Base-by-base conservation (phyloP, 306 rosid species). In the Abrus pulchellus region DNA sequence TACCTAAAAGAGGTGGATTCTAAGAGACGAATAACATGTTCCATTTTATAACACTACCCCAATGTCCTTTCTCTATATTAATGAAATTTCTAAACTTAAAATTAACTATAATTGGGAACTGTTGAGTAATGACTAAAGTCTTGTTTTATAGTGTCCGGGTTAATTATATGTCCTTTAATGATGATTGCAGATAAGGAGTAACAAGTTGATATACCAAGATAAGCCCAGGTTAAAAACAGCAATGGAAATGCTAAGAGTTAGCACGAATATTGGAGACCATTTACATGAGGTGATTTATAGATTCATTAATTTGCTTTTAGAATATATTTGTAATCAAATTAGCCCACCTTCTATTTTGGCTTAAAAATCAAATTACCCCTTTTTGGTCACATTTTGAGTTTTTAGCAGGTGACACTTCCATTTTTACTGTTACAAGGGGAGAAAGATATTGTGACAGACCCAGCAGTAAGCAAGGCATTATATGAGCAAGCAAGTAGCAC, bases 361-460 rank as follows among this genome's bases (percentile, higher is more conserved):
- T 20, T 20, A 20, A 20, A 20, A 20, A 20, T 20, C 20, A 20
- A 20, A 20, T 20, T 20, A 20, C 20, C 20, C 20, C 6, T 27
- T 33, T 1, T 0, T 9, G 9, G 27, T 32, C 33, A 41, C 3
- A 43, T 5, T 9, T 20, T 20, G 9, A 0, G 11, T 10, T 65
- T 41, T 78, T 67, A 44, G 60, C 85, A 94, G 97, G 86, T 94
- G 62, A 85, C 62, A 49, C 68, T 95, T 8, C 98, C 99, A 1
- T 93, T 95, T 88, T 74, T 90, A 68, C 94, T 93, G 3, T 75
- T 95, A 80, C 98, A 95, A 52, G 99, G 99, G 45, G 98, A 88
- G 71, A 88, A 89, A n/a, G 99, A 95, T 20, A 20, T 20, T 48
- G 94, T 95, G 14, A 95, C 97, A 20, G 99, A 95, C 84, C 99